Evolutionary conservation across 2,329 filamentous ascomycete species (phyloP), one percentile per base, ranked within the genome.

Genomic region (Blastomyces silverae): DNA sequence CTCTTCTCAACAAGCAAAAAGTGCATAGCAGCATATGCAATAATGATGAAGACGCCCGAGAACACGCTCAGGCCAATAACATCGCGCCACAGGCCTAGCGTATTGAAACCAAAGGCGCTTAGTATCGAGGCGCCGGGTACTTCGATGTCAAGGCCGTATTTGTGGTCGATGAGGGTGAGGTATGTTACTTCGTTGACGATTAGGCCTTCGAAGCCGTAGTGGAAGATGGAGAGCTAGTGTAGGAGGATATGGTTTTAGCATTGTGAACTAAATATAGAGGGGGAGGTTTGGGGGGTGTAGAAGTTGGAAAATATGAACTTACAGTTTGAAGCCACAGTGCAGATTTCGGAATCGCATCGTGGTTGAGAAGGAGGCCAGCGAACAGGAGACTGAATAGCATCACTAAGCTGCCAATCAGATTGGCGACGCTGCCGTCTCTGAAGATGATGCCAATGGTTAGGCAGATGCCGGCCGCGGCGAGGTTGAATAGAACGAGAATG

Each of bases 371-470:
- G 66, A 99, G 87, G 65, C 94, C 94, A 0, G 92, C 93, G 76
- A 99, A 97, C 11, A 99, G 84, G 67, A 99, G 80, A 74, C 90
- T 96, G 82, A 99, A 99, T 10, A 99, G 83, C 94, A 99, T 99
- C 61, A 97, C 91, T 71, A 99, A 79, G 71, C 92, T 95, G 63
- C 93, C 94, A 66, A 99, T 90, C 68, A 99, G 77, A 76, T 95
- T 97, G 61, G 94, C 94, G 1, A 99, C 92, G 48, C 92, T 89
- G 42, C 85, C 86, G 72, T 99, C 94, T 72, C 90, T 91, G 83
- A 95, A 96, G 8, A 97, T 85, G 66, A 99, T 96, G 69, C 94
- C 94, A 70, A 99, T 95, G 75, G 97, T 97, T 8, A 99, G 83
- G 75, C 92, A 97, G 67, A 99, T 94, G 44, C 89, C 89, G 0